Evolutionary conservation across 2,329 filamentous ascomycete species (phyloP).

Genomic region (Incumbomyces lentus): DNA sequence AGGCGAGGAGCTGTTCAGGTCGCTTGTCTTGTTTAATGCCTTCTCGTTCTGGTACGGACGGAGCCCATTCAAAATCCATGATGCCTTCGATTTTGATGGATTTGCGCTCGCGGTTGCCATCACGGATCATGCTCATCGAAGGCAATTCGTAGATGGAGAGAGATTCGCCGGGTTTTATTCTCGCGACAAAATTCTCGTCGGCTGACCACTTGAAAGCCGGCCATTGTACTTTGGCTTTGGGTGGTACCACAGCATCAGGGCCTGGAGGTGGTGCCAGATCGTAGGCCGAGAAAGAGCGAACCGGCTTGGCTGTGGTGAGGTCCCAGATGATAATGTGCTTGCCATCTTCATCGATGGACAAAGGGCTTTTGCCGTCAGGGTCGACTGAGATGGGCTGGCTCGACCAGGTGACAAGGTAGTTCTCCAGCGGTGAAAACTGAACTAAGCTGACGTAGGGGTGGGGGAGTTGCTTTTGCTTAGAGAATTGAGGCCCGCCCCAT

Average conservation of each 20-base stretch:
- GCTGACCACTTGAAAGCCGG: slow-evolving; percentile 99
- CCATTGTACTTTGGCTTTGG: slow-evolving; percentile 93
- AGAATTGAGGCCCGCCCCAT: slow-evolving; percentile 87
- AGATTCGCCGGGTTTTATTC: slow-evolving; percentile 75
- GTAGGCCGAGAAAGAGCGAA: slow-evolving; percentile 87
- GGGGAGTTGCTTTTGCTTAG: slow-evolving; percentile 81
- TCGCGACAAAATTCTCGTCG: slow-evolving; percentile 92
- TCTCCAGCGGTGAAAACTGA: slow-evolving; percentile 88
- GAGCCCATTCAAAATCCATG: slow-evolving; percentile 97
- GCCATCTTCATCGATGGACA: slow-evolving; percentile 86
- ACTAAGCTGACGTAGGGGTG: slow-evolving; percentile 93
- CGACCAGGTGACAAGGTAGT: slow-evolving; percentile 94
- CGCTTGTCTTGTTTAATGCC: slow-evolving; percentile 64
- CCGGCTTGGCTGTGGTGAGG: slow-evolving; percentile 74
- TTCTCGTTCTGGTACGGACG: slow-evolving; percentile 68
- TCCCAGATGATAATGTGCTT: slow-evolving; percentile 99
- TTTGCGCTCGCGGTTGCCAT: slow-evolving; percentile 53
- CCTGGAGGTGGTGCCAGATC: slow-evolving; percentile 53
- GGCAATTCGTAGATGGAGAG: slow-evolving; percentile 88
- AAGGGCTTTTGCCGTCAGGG: slow-evolving; percentile 64
- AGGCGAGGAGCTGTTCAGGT: slow-evolving; percentile 82
- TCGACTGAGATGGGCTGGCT: slow-evolving; percentile 86
- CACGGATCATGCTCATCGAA: slow-evolving; percentile 65
- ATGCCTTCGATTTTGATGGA: slow-evolving; percentile 94
- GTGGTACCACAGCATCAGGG: slow-evolving; percentile 51